These are phyloP conservation scores for Phytophthora meadii DNA, from an alignment of 352 stramenopile genomes.

Conservation along the genomic window DNA sequence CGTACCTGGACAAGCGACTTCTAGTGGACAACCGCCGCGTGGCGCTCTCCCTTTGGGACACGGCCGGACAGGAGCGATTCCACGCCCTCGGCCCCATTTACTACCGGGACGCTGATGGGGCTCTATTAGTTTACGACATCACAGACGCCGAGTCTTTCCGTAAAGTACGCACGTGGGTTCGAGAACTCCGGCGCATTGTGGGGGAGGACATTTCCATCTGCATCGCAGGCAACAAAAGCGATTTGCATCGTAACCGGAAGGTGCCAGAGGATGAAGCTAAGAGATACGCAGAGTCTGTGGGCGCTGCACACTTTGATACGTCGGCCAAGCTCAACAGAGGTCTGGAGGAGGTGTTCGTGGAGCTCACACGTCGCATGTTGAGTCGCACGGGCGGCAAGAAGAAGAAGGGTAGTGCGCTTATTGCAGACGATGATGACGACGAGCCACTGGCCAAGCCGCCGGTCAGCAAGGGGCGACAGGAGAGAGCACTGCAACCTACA, in stretches of 20 bases:
- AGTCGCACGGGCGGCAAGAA: slow-evolving; percentile 71
- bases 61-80: slow-evolving; percentile 89
- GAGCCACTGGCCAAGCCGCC: slow-evolving; percentile 39
- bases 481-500: slow-evolving; percentile 6
- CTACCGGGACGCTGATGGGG: slow-evolving; percentile 90
- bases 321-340: slow-evolving; percentile 93
- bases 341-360: slow-evolving; percentile 92
- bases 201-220: slow-evolving; percentile 91
- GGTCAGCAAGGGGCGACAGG: slow-evolving; percentile 21
- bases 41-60: slow-evolving; percentile 89
- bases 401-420: slow-evolving; percentile 79
- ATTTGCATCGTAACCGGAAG: slow-evolving; percentile 90
- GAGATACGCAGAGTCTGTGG: slow-evolving; percentile 87
- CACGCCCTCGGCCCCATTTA: slow-evolving; percentile 90
- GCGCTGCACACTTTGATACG: slow-evolving; percentile 90
- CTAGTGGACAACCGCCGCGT: slow-evolving; percentile 84
- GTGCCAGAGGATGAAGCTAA: slow-evolving; percentile 87
- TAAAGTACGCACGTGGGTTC: slow-evolving; percentile 94
- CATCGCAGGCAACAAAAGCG: slow-evolving; percentile 94
- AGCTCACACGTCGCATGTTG: slow-evolving; percentile 88
- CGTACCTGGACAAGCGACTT: slow-evolving; percentile 93
- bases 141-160: slow-evolving; percentile 92
- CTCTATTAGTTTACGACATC: slow-evolving; percentile 93
- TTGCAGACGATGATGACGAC: slow-evolving; percentile 75
- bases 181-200: slow-evolving; percentile 91